Conservation (phyloP, 495 filamentous ascomycete genomes). For the Lasiosphaeris hirsuta region DNA sequence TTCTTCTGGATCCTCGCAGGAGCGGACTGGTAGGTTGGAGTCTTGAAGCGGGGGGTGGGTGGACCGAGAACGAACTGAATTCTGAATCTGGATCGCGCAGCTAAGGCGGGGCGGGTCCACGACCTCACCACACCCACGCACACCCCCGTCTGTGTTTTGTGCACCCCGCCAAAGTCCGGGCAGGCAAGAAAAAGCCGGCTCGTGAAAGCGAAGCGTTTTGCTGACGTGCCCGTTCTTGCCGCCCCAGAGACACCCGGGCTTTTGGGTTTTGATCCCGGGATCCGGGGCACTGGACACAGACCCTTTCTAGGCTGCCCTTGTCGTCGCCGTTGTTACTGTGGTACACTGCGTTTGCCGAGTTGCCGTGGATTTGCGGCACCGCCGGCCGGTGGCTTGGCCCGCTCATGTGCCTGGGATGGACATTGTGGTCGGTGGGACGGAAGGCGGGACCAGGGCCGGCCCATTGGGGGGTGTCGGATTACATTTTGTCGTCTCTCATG, state of each 20-base stretch:
- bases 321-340: too few species aligned
- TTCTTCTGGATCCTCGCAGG: too few species aligned
- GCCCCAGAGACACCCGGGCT: neutral
- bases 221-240: too few species aligned
- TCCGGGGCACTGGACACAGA: too few species aligned
- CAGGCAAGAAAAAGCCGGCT: neutral
- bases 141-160: neutral
- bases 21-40: too few species aligned
- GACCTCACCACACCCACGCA: too few species aligned
- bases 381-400: too few species aligned
- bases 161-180: neutral
- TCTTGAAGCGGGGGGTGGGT: neutral
- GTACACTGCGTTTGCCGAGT: too few species aligned
- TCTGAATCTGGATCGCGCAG: neutral
- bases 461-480: neutral
- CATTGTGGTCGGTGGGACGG: neutral
- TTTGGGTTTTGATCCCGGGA: neutral
- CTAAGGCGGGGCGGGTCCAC: neutral
- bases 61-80: neutral
- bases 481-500: constrained; percentile 12
- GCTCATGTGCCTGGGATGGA: too few species aligned
- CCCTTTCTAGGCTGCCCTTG: too few species aligned
- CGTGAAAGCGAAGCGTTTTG: too few species aligned
- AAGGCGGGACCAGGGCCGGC: neutral
- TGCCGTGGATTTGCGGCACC: too few species aligned